These are phyloP conservation scores for Aureobasidium mangrovei DNA, from an alignment of 2,329 filamentous ascomycete genomes.

Conservation along the genomic window DNA sequence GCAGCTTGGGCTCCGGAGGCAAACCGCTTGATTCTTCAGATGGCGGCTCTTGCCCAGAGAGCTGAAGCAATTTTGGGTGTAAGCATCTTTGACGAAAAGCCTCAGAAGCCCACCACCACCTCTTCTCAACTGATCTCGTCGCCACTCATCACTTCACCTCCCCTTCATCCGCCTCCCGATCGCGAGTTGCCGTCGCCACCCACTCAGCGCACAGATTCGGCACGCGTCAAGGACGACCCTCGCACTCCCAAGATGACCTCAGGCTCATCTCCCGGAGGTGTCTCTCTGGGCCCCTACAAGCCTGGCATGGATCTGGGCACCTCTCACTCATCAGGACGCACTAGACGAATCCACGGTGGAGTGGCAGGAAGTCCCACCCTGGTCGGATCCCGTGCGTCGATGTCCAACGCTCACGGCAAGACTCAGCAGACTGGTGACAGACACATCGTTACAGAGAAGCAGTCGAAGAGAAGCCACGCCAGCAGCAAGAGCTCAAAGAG, in stretches of 20 bases:
- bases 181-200: background rate
- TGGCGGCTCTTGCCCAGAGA: constrained; percentile 83
- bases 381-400: constrained; percentile 11
- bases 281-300: background rate
- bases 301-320: background rate
- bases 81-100: no score
- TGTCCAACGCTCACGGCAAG: constrained; percentile 13
- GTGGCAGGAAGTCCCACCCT: background rate
- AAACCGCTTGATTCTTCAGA: constrained; percentile 73
- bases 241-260: background rate
- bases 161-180: background rate
- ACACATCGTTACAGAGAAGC: constrained; percentile 21
- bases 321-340: background rate
- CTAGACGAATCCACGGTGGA: background rate
- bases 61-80: constrained; percentile 32
- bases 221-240: background rate
- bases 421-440: constrained; percentile 14
- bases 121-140: no score
- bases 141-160: background rate
- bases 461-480: background rate
- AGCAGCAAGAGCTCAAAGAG: constrained; percentile 8
- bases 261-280: background rate
- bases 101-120: no score
- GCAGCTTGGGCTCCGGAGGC: constrained; percentile 83
- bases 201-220: background rate